Evolutionary conservation across 208 protist genomes (phyloP), one percentile per base, ranked within the genome.

Genomic region (Trypanosoma platydactyli): DNA sequence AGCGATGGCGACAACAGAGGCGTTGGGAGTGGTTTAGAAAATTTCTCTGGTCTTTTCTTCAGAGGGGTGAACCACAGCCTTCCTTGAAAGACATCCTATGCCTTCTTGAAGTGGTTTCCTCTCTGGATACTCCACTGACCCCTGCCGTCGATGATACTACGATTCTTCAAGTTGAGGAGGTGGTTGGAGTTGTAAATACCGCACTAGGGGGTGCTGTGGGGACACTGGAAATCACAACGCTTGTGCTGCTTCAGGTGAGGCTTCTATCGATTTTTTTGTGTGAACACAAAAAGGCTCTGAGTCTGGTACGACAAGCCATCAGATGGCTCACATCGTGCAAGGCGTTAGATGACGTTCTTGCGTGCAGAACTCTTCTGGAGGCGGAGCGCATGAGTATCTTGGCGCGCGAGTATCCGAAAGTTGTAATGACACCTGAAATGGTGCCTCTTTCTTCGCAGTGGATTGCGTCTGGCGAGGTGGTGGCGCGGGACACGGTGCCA

Each of bases 381-480:
- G 41, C 1, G n/a, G 56, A 62, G 41, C 33, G 41, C n/a, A 49
- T 45, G 40, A 62, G 46, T 62, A 20, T 62, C 3, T 62, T 33
- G 56, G 33, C 56, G 4, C 33, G 56, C 13, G 49, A 62, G 25
- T 62, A 62, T 49, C 41, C 56, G 15, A 62, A 62, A 18, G 41
- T 62, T 50, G 25, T 62, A 15, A 38, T 62, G 13, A 29, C 16
- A 5, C 3, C 18, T 22, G 22, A 6, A 5, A 45, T 20, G 41
- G 11, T 40, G 16, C 56, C 56, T 33, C 6, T 49, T 24, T 38
- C 56, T 3, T 62, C 56, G 18, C 33, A 49, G 22, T 29, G 15
- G 6, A 45, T 62, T 30, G 6, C 22, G 13, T 62, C 12, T 30
- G 56, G 56, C 20, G 56, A 49, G 22, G 13, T 33, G 41, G 25